phyloP scores from a whole-genome alignment of 768 basidiomycete species.

The Pluteus cervinus region DNA sequence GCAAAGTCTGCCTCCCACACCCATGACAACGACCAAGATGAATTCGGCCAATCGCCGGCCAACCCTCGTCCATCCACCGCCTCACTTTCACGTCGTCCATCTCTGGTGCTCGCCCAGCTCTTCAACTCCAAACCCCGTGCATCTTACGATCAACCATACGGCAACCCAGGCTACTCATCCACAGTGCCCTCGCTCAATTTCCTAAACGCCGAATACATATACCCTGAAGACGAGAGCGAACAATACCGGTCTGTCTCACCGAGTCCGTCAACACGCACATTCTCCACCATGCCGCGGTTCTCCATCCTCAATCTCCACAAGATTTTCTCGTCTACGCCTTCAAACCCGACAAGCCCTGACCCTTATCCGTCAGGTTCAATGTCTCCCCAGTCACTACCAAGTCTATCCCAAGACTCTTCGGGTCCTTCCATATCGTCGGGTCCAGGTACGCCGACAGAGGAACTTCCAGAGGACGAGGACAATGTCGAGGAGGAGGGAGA shows the following conservation, averaged over 20 bases:
- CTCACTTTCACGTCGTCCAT: slow-evolving; percentile 31
- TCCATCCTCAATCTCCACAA: slow-evolving; percentile 32
- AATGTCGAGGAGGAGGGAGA: slow-evolving; percentile 13
- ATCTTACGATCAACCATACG: slow-evolving; percentile 9
- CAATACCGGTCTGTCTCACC: slow-evolving; percentile 26
- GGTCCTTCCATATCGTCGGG: no score
- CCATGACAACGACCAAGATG: no score
- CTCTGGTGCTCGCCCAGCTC: slow-evolving; percentile 31
- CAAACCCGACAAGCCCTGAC: slow-evolving; percentile 3
- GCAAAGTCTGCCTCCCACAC: no score
- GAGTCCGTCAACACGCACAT: slow-evolving; percentile 22
- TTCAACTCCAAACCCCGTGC: slow-evolving; percentile 19
- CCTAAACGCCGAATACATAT: slow-evolving; percentile 1
- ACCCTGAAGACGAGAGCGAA: no score
- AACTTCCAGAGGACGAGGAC: slow-evolving; percentile 3
- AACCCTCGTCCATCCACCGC: slow-evolving; percentile 23
- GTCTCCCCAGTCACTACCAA: no score
- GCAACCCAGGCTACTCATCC: no score
- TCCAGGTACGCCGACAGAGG: no score
- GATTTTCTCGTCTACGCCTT: slow-evolving; percentile 29
- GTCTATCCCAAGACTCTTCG: no score
- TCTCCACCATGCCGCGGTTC: slow-evolving; percentile 26
- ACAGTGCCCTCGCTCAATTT: no score
- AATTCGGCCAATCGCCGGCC: slow-evolving; percentile 13
- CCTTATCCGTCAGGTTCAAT: neutral